Evolutionary conservation across 768 basidiomycete genomes (phyloP).

Genomic region (Russula ochroleuca): DNA sequence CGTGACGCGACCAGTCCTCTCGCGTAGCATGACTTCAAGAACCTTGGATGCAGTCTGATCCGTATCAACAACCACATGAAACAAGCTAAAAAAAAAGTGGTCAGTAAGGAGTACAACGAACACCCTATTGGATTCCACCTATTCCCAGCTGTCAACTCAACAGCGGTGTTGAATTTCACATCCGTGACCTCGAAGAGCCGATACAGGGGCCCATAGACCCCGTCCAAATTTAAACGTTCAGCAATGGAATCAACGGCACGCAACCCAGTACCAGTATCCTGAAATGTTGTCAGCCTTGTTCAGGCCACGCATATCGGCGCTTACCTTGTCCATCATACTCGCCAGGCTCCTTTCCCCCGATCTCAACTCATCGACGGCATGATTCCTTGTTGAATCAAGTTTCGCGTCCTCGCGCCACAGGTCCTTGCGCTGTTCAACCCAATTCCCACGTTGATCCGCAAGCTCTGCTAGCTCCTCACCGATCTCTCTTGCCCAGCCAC

Average conservation of each 20-base stretch:
- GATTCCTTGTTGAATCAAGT: slow-evolving; percentile 66
- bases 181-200: slow-evolving; percentile 89
- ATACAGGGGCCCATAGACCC: slow-evolving; percentile 93
- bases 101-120: background rate
- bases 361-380: slow-evolving; percentile 77
- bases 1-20: slow-evolving; percentile 91
- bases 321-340: slow-evolving; percentile 94
- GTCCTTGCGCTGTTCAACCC: slow-evolving; percentile 83
- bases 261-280: slow-evolving; percentile 91
- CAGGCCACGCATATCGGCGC: slow-evolving; percentile 13
- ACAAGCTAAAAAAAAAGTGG: slow-evolving; percentile 55
- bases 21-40: slow-evolving; percentile 90
- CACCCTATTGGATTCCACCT: slow-evolving; percentile 49
- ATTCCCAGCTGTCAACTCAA: slow-evolving; percentile 94
- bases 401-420: slow-evolving; percentile 94
- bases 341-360: slow-evolving; percentile 74
- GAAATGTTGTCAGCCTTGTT: slow-evolving; percentile 13
- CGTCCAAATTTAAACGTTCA: slow-evolving; percentile 64
- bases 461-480: slow-evolving; percentile 54
- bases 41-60: slow-evolving; percentile 89
- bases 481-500: slow-evolving; percentile 51
- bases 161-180: slow-evolving; percentile 81
- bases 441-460: slow-evolving; percentile 63
- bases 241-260: slow-evolving; percentile 83
- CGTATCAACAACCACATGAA: slow-evolving; percentile 97